Evolutionary conservation across 2,329 filamentous ascomycete species (phyloP).

Genomic region (Ophiocordyceps unilateralis): DNA sequence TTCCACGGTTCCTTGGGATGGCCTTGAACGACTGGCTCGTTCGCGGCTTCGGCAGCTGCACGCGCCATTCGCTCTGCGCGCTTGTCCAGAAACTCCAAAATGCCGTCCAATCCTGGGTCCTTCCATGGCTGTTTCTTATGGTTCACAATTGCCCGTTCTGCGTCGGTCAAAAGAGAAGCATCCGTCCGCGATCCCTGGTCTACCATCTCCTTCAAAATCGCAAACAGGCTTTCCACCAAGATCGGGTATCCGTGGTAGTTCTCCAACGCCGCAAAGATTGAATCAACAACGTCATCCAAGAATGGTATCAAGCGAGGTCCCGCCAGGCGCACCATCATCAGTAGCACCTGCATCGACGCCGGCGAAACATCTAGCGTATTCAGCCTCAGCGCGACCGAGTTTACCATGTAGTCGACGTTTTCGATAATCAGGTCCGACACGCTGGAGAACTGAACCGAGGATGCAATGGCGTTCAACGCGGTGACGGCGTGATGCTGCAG

Average conservation of each 20-base stretch:
- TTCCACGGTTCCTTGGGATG: constrained; percentile 21
- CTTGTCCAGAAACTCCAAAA: constrained; percentile 45
- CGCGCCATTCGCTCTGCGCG: constrained; percentile 19
- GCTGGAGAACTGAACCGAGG: constrained; percentile 53
- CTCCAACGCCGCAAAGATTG: constrained; percentile 84
- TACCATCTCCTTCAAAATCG: constrained; percentile 66
- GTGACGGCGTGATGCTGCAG: constrained; percentile 70
- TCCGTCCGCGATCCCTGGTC: constrained; percentile 56
- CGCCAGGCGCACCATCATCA: constrained; percentile 86
- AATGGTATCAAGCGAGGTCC: constrained; percentile 71
- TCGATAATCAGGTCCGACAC: constrained; percentile 68
- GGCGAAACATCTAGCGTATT: constrained; percentile 88
- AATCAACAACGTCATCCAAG: constrained; percentile 77
- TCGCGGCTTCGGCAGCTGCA: constrained; percentile 19
- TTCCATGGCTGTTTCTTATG: constrained; percentile 23
- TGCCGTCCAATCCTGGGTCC: constrained; percentile 21
- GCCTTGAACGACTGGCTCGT: constrained; percentile 8
- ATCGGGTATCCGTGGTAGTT: constrained; percentile 84
- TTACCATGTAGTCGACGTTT: constrained; percentile 94
- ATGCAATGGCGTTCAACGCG: constrained; percentile 65
- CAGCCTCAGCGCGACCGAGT: constrained; percentile 73
- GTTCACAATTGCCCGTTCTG: constrained; percentile 15
- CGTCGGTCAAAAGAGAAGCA: constrained; percentile 27
- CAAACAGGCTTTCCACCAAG: constrained; percentile 73
- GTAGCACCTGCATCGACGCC: constrained; percentile 73